Conservation (phyloP, 106 monocot species). For the Acorus calamus region DNA sequence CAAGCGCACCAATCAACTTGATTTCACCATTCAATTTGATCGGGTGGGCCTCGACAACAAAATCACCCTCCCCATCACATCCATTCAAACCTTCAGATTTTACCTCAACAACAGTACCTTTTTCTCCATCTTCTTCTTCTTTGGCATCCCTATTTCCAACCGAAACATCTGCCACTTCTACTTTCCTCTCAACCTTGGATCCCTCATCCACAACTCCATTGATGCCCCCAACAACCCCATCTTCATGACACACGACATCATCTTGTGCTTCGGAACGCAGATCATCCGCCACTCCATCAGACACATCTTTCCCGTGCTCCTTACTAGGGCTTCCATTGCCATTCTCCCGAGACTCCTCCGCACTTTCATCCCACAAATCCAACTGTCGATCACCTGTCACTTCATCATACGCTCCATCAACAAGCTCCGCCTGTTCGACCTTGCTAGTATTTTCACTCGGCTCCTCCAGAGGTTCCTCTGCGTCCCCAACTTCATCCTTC, state of each 20-base stretch:
- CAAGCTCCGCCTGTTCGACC: not conserved
- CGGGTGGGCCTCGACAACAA: no score
- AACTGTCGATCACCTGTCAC: not conserved
- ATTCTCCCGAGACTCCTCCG: no score
- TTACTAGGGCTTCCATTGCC: no score
- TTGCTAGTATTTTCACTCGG: not conserved
- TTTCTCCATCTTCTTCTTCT: not conserved
- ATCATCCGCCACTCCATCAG: not conserved
- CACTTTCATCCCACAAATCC: not conserved
- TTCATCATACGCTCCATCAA: not conserved
- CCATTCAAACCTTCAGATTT: not conserved
- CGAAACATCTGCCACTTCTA: conserved; percentile 6
- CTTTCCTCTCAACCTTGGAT: conserved; percentile 4
- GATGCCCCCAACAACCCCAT: not conserved
- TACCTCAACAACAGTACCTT: conserved; percentile 1
- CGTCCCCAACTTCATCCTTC: not conserved
- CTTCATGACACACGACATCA: not conserved
- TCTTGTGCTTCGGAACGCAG: not conserved
- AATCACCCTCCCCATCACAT: not conserved
- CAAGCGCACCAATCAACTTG: not conserved
- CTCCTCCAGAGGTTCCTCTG: not conserved
- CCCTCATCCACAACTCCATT: not conserved
- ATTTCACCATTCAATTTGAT: not conserved
- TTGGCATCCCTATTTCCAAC: not conserved
- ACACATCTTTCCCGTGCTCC: no score